These are phyloP conservation scores for Curvularia sp. DNA, from an alignment of 2,329 filamentous ascomycete genomes.

Conservation along the genomic window DNA sequence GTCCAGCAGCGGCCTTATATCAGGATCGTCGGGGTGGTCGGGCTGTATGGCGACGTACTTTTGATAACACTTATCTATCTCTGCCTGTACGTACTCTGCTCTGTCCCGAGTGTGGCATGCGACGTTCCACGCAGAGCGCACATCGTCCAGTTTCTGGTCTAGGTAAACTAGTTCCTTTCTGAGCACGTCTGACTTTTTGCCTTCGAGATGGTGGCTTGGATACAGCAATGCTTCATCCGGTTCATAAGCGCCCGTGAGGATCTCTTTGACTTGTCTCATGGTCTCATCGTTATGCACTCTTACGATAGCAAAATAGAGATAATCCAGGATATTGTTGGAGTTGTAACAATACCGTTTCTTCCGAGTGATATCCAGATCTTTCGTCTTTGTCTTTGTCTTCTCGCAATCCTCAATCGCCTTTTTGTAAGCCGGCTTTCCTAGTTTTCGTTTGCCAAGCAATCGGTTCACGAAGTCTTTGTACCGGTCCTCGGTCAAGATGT, in stretches of 20 bases:
- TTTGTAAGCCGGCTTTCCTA: constrained; percentile 52
- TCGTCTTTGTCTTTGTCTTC: constrained; percentile 22
- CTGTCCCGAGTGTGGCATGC: constrained; percentile 6
- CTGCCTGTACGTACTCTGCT: constrained; percentile 18
- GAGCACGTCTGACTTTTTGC: constrained; percentile 9
- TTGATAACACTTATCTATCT: constrained; percentile 29
- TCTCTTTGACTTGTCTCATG: constrained; percentile 31
- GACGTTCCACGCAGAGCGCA: constrained; percentile 19
- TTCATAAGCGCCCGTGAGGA: constrained; percentile 30
- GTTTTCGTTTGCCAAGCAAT: constrained; percentile 62
- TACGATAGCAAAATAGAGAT: constrained; percentile 64
- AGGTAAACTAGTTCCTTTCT: constrained; percentile 21
- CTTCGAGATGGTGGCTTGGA: constrained; percentile 12
- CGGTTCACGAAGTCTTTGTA: constrained; percentile 62
- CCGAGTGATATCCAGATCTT: constrained; percentile 24
- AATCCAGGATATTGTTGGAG: constrained; percentile 65
- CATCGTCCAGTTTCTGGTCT: background rate
- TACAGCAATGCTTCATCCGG: constrained; percentile 31
- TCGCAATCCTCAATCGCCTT: constrained; percentile 37
- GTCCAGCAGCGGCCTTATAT: constrained; percentile 24
- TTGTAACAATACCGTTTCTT: constrained; percentile 33
- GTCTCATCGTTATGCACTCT: constrained; percentile 49
- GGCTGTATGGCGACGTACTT: constrained; percentile 33
- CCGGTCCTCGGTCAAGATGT: constrained; percentile 55
- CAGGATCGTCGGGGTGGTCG: constrained; percentile 11